Evolutionary conservation across 2,329 filamentous ascomycete species (phyloP).

Genomic region (Fusarium sacchari): DNA sequence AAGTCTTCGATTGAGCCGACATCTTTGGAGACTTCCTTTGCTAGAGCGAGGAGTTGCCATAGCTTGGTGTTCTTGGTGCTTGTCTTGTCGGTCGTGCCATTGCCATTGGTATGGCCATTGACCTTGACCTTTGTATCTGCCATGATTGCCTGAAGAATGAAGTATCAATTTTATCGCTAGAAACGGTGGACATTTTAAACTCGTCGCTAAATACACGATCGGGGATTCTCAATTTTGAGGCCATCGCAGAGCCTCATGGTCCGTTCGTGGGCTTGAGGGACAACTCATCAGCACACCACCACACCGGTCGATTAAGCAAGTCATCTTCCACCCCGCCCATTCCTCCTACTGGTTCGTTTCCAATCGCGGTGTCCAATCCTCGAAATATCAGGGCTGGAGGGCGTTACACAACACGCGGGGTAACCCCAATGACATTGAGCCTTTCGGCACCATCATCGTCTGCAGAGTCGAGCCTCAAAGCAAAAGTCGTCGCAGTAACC

Average conservation of each 20-base stretch:
- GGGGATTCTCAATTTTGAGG: slow-evolving; percentile 19
- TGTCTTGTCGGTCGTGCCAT: slow-evolving; percentile 36
- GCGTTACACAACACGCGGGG: slow-evolving; percentile 42
- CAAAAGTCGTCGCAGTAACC: neutral
- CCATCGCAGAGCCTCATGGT: slow-evolving; percentile 41
- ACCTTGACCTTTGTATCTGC: slow-evolving; percentile 44
- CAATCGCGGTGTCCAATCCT: slow-evolving; percentile 30
- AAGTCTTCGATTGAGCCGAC: slow-evolving; percentile 42
- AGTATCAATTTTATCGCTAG: slow-evolving; percentile 28
- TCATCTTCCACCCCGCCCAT: slow-evolving; percentile 29
- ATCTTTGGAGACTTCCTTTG: slow-evolving; percentile 44
- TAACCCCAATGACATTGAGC: slow-evolving; percentile 37
- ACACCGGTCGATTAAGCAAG: slow-evolving; percentile 23
- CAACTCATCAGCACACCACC: slow-evolving; percentile 45
- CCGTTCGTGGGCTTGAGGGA: slow-evolving; percentile 28
- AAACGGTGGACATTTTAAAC: slow-evolving; percentile 33
- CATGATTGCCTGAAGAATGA: slow-evolving; percentile 31
- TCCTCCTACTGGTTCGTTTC: slow-evolving; percentile 21
- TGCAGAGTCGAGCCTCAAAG: slow-evolving; percentile 17
- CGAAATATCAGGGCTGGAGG: slow-evolving; percentile 37
- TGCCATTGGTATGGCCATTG: slow-evolving; percentile 31
- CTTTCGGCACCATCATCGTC: slow-evolving; percentile 12
- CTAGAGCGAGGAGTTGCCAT: slow-evolving; percentile 40
- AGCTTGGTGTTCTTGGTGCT: slow-evolving; percentile 39
- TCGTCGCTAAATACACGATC: slow-evolving; percentile 18